Base-by-base conservation (phyloP, 805 yeast genomes). In the Pichia membranifaciens region DNA sequence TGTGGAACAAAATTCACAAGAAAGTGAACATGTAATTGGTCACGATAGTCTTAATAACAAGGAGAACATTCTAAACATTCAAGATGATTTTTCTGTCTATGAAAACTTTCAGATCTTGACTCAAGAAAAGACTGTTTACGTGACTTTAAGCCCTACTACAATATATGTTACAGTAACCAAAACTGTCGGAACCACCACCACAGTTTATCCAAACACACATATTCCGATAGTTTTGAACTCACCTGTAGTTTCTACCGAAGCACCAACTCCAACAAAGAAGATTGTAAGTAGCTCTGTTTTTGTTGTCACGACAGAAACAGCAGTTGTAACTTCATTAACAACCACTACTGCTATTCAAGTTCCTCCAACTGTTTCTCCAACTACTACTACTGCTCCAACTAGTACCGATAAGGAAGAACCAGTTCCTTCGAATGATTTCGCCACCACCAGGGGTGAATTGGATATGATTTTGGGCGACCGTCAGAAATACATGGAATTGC, bases 81-180 rank as follows among this genome's bases (percentile, higher is more conserved):
- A 43, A 9, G 47, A 48, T 29, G 41, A 48, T 22, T 17, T 28
- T 17, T 28, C 43, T 5, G 33, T 34, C 34, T 43, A 29, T 28
- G 47, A 43, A 15, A 29, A 43, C 15, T 23, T 39, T 12, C 9
- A 38, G 13, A 8, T 34, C 18, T 31, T 43, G 21, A 48, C 44
- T 2, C 6, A 29, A n/a, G 47, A 48, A 23, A 41, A 48, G n/a
- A 48, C 44, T 1, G 38, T 62, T 13, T 60, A 58, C 52, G 51
- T 59, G 22, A 60, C 66, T 2, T 38, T 57, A 15, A 54, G 51
- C 4, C 60, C 62, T 29, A 42, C 51, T 1, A 60, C 64, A 1
- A 54, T 61, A 31, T 54, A 38, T 41, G 50, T 58, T 21, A 60
- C 65, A 0, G 55, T 59, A 34, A 61, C 65, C 1, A 49, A 51